These are phyloP conservation scores for Suillus weaverae DNA, from an alignment of 768 basidiomycete species.

Conservation along the genomic window DNA sequence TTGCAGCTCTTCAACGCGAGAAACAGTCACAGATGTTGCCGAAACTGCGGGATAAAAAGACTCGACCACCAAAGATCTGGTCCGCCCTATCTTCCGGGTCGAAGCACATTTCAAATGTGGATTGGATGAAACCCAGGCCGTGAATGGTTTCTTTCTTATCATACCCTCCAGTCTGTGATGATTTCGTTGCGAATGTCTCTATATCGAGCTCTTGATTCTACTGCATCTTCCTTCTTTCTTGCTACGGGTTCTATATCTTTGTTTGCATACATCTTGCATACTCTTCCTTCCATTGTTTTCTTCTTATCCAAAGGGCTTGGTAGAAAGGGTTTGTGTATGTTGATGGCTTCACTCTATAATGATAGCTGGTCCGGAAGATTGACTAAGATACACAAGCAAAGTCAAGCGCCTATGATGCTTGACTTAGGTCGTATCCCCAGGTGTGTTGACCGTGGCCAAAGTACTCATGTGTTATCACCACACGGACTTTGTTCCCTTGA, in stretches of 20 bases:
- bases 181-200: neutral
- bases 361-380: neutral
- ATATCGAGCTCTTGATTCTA: too few species aligned
- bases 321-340: neutral
- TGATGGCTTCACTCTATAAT: neutral
- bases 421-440: neutral
- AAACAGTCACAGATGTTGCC: neutral
- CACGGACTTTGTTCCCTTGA: too few species aligned
- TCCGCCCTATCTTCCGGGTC: neutral
- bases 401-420: neutral
- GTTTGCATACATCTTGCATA: neutral
- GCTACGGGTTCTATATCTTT: neutral
- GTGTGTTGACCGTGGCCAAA: neutral
- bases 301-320: neutral
- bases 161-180: neutral
- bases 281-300: neutral
- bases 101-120: neutral
- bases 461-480: neutral
- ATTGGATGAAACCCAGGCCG: neutral
- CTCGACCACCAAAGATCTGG: neutral
- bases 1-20: slow-evolving; percentile 1
- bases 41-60: neutral
- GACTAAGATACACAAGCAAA: neutral
- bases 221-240: neutral
- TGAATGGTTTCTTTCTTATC: neutral